These are phyloP conservation scores for Alternaria rosae DNA, from an alignment of 2,329 filamentous ascomycete genomes.

Conservation along the genomic window DNA sequence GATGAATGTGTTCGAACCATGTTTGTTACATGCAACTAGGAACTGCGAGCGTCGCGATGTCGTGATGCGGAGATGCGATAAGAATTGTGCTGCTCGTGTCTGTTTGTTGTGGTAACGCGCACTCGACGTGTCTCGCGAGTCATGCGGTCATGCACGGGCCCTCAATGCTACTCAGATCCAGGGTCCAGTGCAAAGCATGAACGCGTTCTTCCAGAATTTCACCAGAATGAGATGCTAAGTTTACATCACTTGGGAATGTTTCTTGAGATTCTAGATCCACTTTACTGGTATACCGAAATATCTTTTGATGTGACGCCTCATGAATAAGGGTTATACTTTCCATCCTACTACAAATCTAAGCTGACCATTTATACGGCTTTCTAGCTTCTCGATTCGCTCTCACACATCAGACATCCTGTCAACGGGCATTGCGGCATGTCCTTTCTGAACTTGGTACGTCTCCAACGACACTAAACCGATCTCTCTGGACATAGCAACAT, in stretches of 20 bases:
- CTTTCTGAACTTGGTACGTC: background rate
- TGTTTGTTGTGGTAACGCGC: conserved; percentile 35
- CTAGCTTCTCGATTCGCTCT: background rate
- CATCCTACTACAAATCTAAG: background rate
- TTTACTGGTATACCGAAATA: background rate
- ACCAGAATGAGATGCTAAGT: background rate
- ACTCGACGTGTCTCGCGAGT: background rate
- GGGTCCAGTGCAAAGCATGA: background rate
- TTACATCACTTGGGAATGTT: background rate
- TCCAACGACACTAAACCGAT: background rate
- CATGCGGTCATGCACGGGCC: conserved; percentile 15
- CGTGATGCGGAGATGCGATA: conserved; percentile 18
- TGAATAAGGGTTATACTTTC: background rate
- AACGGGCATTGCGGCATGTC: background rate
- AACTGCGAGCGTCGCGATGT: background rate
- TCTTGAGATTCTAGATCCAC: background rate
- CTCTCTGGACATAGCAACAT: background rate
- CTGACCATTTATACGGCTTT: background rate
- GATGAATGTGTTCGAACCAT: conserved; percentile 47
- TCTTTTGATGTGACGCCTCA: background rate
- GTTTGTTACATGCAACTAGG: conserved; percentile 17
- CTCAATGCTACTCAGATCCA: background rate
- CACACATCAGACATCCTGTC: background rate
- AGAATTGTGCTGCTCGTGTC: conserved; percentile 23
- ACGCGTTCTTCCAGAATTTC: background rate